Conservation (phyloP, 768 basidiomycete species). For the Boletus rubescentipes region DNA sequence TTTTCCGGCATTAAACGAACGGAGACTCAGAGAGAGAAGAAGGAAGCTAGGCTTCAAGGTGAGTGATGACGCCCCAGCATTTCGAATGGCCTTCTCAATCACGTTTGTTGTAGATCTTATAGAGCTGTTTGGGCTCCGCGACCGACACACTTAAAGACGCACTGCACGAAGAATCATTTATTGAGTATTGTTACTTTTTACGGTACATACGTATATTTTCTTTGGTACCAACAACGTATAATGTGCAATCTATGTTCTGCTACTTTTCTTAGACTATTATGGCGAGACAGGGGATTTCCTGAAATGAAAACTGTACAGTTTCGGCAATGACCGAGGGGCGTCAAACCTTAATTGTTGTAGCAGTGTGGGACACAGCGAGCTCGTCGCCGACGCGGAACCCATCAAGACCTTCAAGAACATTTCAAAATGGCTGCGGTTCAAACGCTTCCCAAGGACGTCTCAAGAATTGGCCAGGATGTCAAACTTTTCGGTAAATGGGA, state of each 20-base stretch:
- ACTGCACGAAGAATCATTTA: background rate
- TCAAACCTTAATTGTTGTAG: constrained; percentile 26
- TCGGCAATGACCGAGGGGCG: constrained; percentile 21
- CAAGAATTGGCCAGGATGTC: constrained; percentile 79
- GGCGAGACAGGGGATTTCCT: background rate
- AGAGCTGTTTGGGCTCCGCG: constrained; percentile 50
- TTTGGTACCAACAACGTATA: constrained; percentile 5
- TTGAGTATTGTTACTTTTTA: background rate
- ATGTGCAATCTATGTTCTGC: background rate
- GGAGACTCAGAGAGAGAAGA: constrained; percentile 73
- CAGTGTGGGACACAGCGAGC: constrained; percentile 19
- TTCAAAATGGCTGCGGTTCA: constrained; percentile 61
- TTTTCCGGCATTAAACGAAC: constrained; percentile 79
- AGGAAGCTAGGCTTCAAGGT: constrained; percentile 83
- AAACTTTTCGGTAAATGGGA: constrained; percentile 99
- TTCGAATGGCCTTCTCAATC: background rate
- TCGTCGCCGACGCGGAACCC: constrained; percentile 19
- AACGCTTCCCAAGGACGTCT: constrained; percentile 81
- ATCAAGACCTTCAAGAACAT: constrained; percentile 34
- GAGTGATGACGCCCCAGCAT: constrained; percentile 9
- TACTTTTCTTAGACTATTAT: background rate
- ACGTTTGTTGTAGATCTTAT: constrained; percentile 49
- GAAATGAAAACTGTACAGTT: constrained; percentile 30
- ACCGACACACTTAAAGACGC: constrained; percentile 7
- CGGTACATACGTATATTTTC: constrained; percentile 18